Evolutionary conservation across 331 rosid species (phyloP), one percentile per base, ranked within the genome.

Genomic region (Quercus phellos): DNA sequence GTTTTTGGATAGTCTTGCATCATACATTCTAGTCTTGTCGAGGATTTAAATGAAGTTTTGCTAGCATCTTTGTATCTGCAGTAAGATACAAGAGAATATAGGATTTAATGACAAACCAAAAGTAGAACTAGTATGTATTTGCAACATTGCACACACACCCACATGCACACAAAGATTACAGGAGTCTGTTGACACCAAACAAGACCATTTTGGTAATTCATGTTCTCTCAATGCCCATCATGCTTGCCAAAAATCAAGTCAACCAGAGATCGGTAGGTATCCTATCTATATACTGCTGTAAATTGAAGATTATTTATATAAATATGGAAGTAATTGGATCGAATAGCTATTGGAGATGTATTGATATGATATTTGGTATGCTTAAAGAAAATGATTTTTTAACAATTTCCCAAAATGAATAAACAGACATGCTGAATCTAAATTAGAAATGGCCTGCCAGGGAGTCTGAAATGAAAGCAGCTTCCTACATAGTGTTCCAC

Each of bases 1-100:
- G 99, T 95, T 89, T 86, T 89, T 55, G 99, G 99, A 75, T 95
- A 95, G 85, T 93, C 99, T 84, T 95, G 98, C 99, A 95, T 95
- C 99, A 95, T 92, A 82, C 99, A 95, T 78, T 95, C 99, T 30
- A 95, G 90, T 10, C 98, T 87, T 74, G 98, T 95, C 73, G 99
- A 92, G 76, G 99, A 95, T 87, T 95, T 95, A 70, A 95, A 95
- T 60, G 98, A 86, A 43, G 93, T 90, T 83, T 90, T 95, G 83
- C 90, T 95, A 75, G 99, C 85, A 91, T 95, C 99, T 86, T 95
- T 92, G 63, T 95, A 95, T 86, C 99, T 95, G 81, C 75, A 83
- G 81, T 21, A 76, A 74, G 74, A 73, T 78, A 77, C 72, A 55
- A 51, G 10, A 61, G 77, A 43, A 74, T 71, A 76, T 32, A 51